Base-by-base conservation (phyloP, 1,284 basidiomycete species). In the Porodaedalea pini region DNA sequence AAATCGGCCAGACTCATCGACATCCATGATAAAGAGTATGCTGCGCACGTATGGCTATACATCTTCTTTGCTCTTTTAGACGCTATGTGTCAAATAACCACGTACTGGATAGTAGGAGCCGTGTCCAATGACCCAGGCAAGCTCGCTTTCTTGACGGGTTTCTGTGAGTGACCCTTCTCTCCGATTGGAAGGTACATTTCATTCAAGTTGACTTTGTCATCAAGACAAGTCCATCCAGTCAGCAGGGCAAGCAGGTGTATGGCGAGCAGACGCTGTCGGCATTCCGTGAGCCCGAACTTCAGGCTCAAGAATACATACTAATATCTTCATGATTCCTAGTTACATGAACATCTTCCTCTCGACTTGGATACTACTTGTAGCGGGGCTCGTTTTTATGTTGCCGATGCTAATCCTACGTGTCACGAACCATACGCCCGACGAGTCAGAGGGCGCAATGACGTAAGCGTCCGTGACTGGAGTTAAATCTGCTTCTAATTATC, bases 61-160 rank as follows among this genome's bases (percentile, higher is more conserved):
- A 69, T 75, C 48, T 73, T 75, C 58, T 75, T 66, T 48, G 73
- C 74, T 1, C 21, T 76, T 1, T 67, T 75, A 29, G 75, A 78
- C 54, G 67, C 76, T 4, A 72, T 76, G 69, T 78, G 73, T 73
- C 76, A 77, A 56, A 77, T 74, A 2, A 72, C 69, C 17, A 67
- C 69, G 7, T 76, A 75, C 62, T 74, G 73, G 75, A 68, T 75
- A 32, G 72, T 74, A 66, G 75, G 75, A 1, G 71, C 73, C 19
- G 71, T 77, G 69, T 71, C 69, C 15, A 76, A 77, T 32, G 65
- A 76, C 27, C 63, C 73, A 0, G 66, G 67, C 21, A 73, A 74
- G 57, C 67, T 78, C 4, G 74, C 76, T 0, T 69, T 75, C 49
- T 69, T 77, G 59, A 65, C 73, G 21, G 75, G 76, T 0, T 74